Conservation (phyloP, 1,139 yeast genomes). For the Suhomyces wounanorum region DNA sequence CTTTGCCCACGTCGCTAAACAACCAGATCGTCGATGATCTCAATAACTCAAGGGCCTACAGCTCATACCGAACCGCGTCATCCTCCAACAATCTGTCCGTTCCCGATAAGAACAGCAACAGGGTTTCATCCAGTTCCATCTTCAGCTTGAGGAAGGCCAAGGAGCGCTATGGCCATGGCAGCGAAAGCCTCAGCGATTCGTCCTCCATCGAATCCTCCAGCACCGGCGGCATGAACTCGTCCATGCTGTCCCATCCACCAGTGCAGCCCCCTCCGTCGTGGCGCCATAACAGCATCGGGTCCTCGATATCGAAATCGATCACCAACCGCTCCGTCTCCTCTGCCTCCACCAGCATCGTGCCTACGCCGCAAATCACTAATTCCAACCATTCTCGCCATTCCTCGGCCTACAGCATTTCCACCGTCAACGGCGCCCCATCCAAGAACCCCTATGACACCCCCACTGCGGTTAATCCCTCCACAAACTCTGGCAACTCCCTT, state of each 20-base stretch:
- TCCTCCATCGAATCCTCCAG: slow-evolving; percentile 41
- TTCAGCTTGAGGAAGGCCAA: slow-evolving; percentile 38
- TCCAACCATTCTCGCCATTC: slow-evolving; percentile 44
- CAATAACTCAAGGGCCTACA: slow-evolving; percentile 37
- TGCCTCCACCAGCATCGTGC: slow-evolving; percentile 28
- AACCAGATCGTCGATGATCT: slow-evolving; percentile 36
- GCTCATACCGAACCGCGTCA: slow-evolving; percentile 13
- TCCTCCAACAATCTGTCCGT: slow-evolving; percentile 3
- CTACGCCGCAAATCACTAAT: slow-evolving; percentile 33
- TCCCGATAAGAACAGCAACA: slow-evolving; percentile 16
- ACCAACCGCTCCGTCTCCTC: slow-evolving; percentile 21
- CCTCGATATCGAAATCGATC: slow-evolving; percentile 13
- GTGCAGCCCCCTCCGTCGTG: slow-evolving; percentile 9
- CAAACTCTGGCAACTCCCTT: slow-evolving; percentile 1
- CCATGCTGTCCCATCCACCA: slow-evolving; percentile 3
- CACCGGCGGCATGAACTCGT: slow-evolving; percentile 16
- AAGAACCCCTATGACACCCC: slow-evolving; percentile 36
- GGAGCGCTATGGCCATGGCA: slow-evolving; percentile 24
- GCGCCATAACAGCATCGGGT: slow-evolving; percentile 13
- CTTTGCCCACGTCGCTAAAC: slow-evolving; percentile 13
- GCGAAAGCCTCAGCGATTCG: slow-evolving; percentile 34
- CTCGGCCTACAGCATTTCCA: slow-evolving; percentile 38
- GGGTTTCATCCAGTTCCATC: slow-evolving; percentile 43
- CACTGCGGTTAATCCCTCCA: slow-evolving; percentile 8
- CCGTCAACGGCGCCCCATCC: slow-evolving; percentile 7